Evolutionary conservation across 176 grass and related monocot genomes (phyloP).

Genomic region (Aegilops longissima): DNA sequence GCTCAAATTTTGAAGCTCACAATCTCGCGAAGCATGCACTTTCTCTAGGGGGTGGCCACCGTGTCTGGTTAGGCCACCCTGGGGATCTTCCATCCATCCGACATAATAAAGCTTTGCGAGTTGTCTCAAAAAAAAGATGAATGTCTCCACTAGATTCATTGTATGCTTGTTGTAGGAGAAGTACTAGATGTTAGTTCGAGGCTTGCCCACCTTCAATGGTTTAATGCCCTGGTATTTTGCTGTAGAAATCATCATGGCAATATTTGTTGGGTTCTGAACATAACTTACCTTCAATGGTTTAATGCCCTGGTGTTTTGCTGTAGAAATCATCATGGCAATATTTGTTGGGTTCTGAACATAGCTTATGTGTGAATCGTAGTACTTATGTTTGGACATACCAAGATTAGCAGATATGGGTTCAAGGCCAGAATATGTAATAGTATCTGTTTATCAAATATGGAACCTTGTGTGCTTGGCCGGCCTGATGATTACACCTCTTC

Average conservation of each 20-base stretch:
- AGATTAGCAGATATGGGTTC: not conserved
- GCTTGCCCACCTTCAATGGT: not conserved
- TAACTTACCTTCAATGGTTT: not conserved
- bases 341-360: not conserved
- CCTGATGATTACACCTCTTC: not conserved
- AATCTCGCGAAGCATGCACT: too few relatives aligned
- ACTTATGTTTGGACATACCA: not conserved
- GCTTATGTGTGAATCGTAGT: not conserved
- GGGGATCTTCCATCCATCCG: too few relatives aligned
- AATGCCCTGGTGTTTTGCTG: not conserved
- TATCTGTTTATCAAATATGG: not conserved
- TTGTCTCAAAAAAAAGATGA: not conserved
- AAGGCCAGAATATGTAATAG: slow-evolving; percentile 24
- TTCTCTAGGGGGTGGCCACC: too few relatives aligned
- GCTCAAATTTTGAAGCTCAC: too few relatives aligned
- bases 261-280: not conserved
- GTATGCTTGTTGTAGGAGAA: not conserved
- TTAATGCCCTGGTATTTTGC: not conserved
- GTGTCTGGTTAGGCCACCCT: too few relatives aligned
- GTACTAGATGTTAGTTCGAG: not conserved
- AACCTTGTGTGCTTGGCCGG: not conserved
- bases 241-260: not conserved
- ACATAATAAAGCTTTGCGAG: too few relatives aligned
- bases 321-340: not conserved
- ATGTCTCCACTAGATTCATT: not conserved